Evolutionary conservation across 2,329 filamentous ascomycete species (phyloP).

Genomic region (Colletotrichum sp.): DNA sequence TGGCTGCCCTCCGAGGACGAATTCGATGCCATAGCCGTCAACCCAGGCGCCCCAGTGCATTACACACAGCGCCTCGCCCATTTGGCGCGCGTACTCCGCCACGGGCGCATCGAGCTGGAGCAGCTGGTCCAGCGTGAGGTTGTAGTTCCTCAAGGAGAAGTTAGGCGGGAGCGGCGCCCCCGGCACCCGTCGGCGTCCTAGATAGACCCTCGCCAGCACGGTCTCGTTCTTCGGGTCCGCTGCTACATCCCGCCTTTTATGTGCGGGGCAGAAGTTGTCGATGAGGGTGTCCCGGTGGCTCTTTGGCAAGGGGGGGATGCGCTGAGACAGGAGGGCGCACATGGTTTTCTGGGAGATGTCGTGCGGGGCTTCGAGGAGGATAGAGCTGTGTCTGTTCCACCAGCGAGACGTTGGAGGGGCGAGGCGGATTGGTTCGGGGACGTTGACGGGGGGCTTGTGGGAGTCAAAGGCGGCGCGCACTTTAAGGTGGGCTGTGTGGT

Average conservation of each 20-base stretch:
- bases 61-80: neutral
- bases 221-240: neutral
- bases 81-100: neutral
- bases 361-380: neutral
- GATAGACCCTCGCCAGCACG: neutral
- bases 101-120: neutral
- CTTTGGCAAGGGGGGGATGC: neutral
- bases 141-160: neutral
- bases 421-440: neutral
- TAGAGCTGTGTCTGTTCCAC: neutral
- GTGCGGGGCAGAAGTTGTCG: neutral
- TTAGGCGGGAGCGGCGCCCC: neutral
- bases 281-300: neutral
- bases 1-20: neutral
- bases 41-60: neutral
- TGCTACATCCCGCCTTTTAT: neutral
- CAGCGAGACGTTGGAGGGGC: neutral
- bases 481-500: neutral
- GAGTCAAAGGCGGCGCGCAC: neutral
- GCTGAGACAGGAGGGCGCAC: neutral
- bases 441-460: neutral
- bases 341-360: neutral
- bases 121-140: neutral
- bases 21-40: neutral
- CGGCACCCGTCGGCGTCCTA: neutral